Evolutionary conservation across 768 basidiomycete species (phyloP).

Genomic region (Pisolithus microcarpus): DNA sequence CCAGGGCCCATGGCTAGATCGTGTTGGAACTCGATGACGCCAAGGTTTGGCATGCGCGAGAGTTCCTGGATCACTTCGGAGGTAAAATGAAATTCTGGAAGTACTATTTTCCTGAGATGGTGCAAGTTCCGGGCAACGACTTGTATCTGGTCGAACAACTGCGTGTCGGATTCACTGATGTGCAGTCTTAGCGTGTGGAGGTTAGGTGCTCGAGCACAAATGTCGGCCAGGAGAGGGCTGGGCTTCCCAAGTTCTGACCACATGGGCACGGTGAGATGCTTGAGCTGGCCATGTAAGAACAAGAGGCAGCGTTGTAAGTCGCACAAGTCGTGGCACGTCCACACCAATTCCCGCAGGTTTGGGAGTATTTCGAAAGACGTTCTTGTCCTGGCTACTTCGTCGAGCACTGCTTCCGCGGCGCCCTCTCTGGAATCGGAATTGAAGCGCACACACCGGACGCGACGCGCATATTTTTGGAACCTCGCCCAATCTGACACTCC

Average conservation of each 20-base stretch:
- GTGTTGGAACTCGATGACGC: slow-evolving; percentile 49
- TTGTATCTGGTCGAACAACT: slow-evolving; percentile 36
- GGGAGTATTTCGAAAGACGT: slow-evolving; percentile 48
- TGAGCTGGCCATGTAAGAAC: slow-evolving; percentile 54
- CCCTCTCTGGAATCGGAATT: slow-evolving; percentile 8
- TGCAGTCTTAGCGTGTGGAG: slow-evolving; percentile 43
- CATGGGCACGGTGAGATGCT: slow-evolving; percentile 28
- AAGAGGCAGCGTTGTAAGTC: slow-evolving; percentile 36
- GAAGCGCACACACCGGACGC: slow-evolving; percentile 36
- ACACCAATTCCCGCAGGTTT: slow-evolving; percentile 44
- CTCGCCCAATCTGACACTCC: slow-evolving; percentile 47
- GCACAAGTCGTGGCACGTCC: slow-evolving; percentile 27
- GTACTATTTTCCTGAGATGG: slow-evolving; percentile 39
- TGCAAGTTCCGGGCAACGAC: slow-evolving; percentile 34
- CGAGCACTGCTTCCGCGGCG: slow-evolving; percentile 23
- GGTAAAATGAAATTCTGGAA: slow-evolving; percentile 49
- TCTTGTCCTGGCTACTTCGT: slow-evolving; percentile 52
- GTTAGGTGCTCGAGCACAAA: slow-evolving; percentile 45
- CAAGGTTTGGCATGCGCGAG: slow-evolving; percentile 38
- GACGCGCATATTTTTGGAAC: slow-evolving; percentile 47
- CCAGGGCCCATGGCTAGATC: slow-evolving; percentile 42
- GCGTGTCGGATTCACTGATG: slow-evolving; percentile 32
- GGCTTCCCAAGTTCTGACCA: slow-evolving; percentile 10
- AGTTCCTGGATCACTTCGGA: slow-evolving; percentile 38
- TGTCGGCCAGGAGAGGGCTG: slow-evolving; percentile 27